Evolutionary conservation across 2,329 filamentous ascomycete genomes (phyloP).

Genomic region (Hypomyces perniciosus): DNA sequence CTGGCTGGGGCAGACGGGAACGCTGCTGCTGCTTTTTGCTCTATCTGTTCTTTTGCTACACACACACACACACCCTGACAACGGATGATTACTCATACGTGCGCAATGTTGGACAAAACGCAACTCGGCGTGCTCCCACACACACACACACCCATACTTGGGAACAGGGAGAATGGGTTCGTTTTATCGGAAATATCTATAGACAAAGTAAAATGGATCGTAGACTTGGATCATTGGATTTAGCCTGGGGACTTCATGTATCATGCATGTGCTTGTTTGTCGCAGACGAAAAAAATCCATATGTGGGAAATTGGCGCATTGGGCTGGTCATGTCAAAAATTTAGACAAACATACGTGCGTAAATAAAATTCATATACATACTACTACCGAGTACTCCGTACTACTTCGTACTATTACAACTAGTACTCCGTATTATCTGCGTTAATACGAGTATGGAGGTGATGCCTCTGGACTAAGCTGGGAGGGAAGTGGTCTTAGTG

Average conservation of each 20-base stretch:
- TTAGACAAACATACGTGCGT: too few relatives aligned
- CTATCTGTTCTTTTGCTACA: conserved; percentile 3
- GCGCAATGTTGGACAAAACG: background rate
- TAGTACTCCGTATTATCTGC: too few relatives aligned
- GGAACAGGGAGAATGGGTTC: background rate
- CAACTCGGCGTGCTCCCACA: background rate
- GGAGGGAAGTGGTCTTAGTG: too few relatives aligned
- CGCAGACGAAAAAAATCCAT: background rate
- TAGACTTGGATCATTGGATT: conserved; percentile 9
- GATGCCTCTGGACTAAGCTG: too few relatives aligned
- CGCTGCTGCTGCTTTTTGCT: background rate
- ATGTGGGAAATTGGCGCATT: background rate
- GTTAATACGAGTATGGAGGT: too few relatives aligned
- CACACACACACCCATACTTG: background rate
- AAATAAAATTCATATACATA: too few relatives aligned
- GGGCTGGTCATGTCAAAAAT: background rate
- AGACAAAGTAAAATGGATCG: conserved; percentile 13
- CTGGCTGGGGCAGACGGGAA: background rate
- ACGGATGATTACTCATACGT: background rate
- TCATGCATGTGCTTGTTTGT: conserved; percentile 2
- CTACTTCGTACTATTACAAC: too few relatives aligned
- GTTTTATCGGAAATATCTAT: conserved; percentile 7
- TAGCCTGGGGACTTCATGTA: conserved; percentile 1
- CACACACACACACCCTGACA: background rate
- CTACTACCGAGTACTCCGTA: too few relatives aligned